phyloP scores from a whole-genome alignment of 441 rosid species.

The Gossypium davidsonii region DNA sequence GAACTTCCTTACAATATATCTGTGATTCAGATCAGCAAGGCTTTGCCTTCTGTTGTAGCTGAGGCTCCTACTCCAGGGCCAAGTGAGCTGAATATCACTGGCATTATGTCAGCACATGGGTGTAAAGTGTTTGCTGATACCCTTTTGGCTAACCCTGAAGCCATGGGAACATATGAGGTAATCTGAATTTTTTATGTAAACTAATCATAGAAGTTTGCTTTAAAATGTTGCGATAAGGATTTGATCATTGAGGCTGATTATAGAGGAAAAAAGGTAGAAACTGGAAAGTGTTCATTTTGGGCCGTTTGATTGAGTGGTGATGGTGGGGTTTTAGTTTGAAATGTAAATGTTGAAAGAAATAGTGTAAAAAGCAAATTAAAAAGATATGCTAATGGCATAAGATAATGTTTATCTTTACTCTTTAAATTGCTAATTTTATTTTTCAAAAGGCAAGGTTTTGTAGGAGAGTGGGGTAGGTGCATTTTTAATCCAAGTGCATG shows the following conservation, averaged over 20 bases:
- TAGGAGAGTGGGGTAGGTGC: neutral
- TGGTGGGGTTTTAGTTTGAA: neutral
- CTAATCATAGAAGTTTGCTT: neutral
- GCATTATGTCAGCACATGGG: slow-evolving; percentile 80
- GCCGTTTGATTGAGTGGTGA: neutral
- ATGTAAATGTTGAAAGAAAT: neutral
- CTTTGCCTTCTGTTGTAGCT: slow-evolving; percentile 55
- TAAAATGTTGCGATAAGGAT: neutral
- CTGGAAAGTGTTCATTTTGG: neutral
- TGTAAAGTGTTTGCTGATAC: slow-evolving; percentile 88
- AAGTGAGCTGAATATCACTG: slow-evolving; percentile 55
- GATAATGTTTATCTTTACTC: neutral
- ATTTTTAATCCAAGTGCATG: neutral
- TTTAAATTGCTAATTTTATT: neutral
- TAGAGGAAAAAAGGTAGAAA: neutral
- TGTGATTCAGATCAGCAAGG: slow-evolving; percentile 65
- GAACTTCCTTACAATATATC: slow-evolving; percentile 84
- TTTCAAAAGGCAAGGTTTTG: neutral
- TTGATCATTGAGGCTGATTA: neutral
- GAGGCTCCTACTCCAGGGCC: slow-evolving; percentile 84
- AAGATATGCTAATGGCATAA: neutral
- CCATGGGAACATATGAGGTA: slow-evolving; percentile 67
- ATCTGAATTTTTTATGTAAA: neutral
- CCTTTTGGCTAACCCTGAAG: slow-evolving; percentile 50
- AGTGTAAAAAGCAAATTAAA: neutral